These are phyloP conservation scores for Barbarea vulgaris DNA, from an alignment of 345 rosid species.

Conservation along the genomic window DNA sequence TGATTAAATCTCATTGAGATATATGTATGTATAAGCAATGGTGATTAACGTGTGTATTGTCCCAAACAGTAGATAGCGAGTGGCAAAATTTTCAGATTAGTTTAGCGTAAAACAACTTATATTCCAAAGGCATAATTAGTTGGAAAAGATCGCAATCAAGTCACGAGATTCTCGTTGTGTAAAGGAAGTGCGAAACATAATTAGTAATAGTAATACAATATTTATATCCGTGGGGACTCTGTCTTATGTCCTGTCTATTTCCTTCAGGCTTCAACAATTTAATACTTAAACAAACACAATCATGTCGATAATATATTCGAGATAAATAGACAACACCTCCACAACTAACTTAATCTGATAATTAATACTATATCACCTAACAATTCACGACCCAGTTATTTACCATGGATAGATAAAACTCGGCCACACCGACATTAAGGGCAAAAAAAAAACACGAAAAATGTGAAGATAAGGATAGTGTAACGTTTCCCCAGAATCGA, in stretches of 20 bases:
- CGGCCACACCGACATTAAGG: neutral
- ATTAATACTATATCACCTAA: neutral
- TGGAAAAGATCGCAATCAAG: conserved; percentile 14
- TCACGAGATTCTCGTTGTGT: conserved; percentile 32
- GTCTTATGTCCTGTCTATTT: neutral
- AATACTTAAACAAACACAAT: neutral
- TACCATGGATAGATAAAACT: neutral
- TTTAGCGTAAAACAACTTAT: neutral
- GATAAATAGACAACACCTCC: neutral
- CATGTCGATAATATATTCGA: conserved; percentile 7
- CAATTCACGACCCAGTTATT: neutral
- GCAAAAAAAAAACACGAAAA: neutral
- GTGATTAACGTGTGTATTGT: neutral
- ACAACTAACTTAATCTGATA: neutral
- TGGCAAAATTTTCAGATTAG: neutral
- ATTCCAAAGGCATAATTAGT: conserved; percentile 2
- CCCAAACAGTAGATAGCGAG: no score
- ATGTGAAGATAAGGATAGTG: conserved; percentile 31
- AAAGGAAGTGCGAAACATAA: neutral
- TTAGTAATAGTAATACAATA: neutral
- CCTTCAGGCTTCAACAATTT: neutral
- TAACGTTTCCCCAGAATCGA: conserved; percentile 32
- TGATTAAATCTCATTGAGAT: neutral
- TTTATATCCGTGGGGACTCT: conserved; percentile 29
- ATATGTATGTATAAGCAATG: neutral